Evolutionary conservation across 2,329 filamentous ascomycete species (phyloP), one percentile per base, ranked within the genome.

Genomic region (Aspergillus melleus): DNA sequence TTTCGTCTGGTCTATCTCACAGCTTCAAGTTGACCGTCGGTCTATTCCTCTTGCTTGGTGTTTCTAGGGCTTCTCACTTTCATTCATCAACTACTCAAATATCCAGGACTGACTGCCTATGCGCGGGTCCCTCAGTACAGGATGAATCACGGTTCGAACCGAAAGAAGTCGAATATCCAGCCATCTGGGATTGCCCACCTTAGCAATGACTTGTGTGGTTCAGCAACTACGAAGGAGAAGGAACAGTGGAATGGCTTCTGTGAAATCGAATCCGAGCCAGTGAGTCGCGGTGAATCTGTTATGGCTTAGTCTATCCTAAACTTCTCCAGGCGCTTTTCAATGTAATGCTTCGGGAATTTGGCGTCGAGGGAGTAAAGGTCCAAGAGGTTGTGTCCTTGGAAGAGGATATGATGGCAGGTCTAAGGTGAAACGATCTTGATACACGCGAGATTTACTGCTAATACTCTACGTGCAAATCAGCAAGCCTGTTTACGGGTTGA

Each of bases 231-330:
- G 4, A 57, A 73, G 24, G 77, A 81, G 54, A 81, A 77, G 62
- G 65, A 70, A 30, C 73, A 63, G 8, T 81, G 79, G 80, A 76
- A 76, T 66, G 80, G 80, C 16, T 80, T 80, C 58, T 80, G 78
- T 64, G 92, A 97, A 70, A 83, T 98, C 53, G 92, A 96, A 76
- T 96, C 92, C 6, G 92, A 97, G 63, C 93, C 93, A 8, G 91
- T 92, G 76, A 14, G 44, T 47, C 20, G 44, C 2, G 20, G 4
- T 24, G 9, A 24, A 24, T 19, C 20, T 12, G 12, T 5, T 11
- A 16, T 76, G 85, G 47, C n/a, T 16, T 44, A 8, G 11, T 12
- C n/a, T 14, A 9, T 11, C 10, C 20, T 47, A 24, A 24, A 14
- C 9, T 47, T 24, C 12, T 5, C 19, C 19, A 47, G 90, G 88